Percentiles rank a stretch among this genome's conserved stretches.
These are phyloP conservation scores for Graphiopsis chlorocephala DNA, from an alignment of 2,329 filamentous ascomycete species.

Conservation along the genomic window DNA sequence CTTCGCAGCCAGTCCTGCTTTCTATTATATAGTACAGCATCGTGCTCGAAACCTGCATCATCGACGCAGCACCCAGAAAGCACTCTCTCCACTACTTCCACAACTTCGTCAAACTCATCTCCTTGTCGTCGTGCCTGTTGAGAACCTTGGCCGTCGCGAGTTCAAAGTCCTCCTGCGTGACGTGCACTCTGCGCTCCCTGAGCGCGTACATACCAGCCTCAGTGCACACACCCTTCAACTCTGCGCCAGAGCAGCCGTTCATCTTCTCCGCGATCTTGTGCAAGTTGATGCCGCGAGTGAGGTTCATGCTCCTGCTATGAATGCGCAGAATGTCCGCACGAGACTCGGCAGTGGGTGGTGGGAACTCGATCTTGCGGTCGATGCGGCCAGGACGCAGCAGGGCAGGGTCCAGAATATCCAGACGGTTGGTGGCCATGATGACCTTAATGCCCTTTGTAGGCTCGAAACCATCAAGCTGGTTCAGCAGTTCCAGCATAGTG, in stretches of 20 bases:
- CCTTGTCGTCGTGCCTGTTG: conserved; percentile 99
- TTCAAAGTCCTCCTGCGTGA: conserved; percentile 98
- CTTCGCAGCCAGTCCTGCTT: neutral
- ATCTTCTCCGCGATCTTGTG: conserved; percentile 99
- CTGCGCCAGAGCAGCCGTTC: conserved; percentile 96
- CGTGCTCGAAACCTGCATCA: neutral
- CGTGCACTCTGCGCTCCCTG: conserved; percentile 90
- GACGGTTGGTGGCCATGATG: conserved; percentile 96
- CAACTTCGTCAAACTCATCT: conserved; percentile 83
- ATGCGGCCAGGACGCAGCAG: conserved; percentile 92
- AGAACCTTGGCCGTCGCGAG: conserved; percentile 97
- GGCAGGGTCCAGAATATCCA: conserved; percentile 92
- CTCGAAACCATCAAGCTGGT: conserved; percentile 97
- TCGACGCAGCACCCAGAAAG: neutral
- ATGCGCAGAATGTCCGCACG: conserved; percentile 97
- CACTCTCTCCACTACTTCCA: conserved; percentile 60
- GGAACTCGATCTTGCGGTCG: conserved; percentile 98
- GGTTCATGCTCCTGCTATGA: conserved; percentile 96
- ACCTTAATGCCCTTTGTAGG: conserved; percentile 99
- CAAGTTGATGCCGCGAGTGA: conserved; percentile 94
- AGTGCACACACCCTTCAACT: conserved; percentile 97
- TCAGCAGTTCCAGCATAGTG: conserved; percentile 97
- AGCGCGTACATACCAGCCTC: conserved; percentile 98
- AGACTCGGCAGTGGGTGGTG: conserved; percentile 91
- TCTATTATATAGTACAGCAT: conserved; percentile 13